Base-by-base conservation (phyloP, 2,329 filamentous ascomycete genomes). In the Diaporthe batatas region DNA sequence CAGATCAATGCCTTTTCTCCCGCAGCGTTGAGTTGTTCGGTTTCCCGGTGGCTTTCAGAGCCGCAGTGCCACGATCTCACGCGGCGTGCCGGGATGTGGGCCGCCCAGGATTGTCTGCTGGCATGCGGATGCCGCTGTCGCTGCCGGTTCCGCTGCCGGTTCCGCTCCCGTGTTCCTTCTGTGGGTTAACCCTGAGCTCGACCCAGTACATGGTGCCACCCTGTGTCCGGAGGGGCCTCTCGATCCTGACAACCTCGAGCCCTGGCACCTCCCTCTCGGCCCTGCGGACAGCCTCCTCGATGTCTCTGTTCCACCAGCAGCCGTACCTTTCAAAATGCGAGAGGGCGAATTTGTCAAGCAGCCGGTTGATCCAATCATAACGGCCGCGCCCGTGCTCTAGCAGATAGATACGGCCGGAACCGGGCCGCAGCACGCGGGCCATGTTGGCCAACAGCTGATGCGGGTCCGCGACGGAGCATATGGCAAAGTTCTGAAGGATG, bases 281-380 rank as follows among this genome's bases (percentile, higher is more conserved):
- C 73, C 86, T 83, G 69, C 84, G 81, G 11, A 91, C 85, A 39
- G 91, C 83, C 44, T 77, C 81, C 76, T 87, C 86, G 73, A 92
- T 87, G 77, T 92, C 90, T 68, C 90, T 83, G 81, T 92, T 92
- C 90, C 90, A 92, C 90, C 90, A 92, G 81, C 90, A 92, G 3
- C 90, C 90, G 77, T 89, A 92, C 76, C 87, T 86, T 29, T 83
- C 82, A 72, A 90, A 91, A 77, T 92, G 90, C 29, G 82, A 81
- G 21, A 81, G 80, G 0, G 90, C 90, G 72, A 86, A 85, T 75
- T 81, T 83, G 80, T 92, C 90, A 42, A 92, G 80, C 23, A 88
- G 76, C 12, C 82, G 80, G 78, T 92, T 91, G 44, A 92, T 81
- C 69, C 88, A 82, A 7, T 84, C 83, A 80, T 84, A 90, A 77